phyloP scores from a whole-genome alignment of 768 basidiomycete species.

The Tylopilus plumbeoviolaceoides region DNA sequence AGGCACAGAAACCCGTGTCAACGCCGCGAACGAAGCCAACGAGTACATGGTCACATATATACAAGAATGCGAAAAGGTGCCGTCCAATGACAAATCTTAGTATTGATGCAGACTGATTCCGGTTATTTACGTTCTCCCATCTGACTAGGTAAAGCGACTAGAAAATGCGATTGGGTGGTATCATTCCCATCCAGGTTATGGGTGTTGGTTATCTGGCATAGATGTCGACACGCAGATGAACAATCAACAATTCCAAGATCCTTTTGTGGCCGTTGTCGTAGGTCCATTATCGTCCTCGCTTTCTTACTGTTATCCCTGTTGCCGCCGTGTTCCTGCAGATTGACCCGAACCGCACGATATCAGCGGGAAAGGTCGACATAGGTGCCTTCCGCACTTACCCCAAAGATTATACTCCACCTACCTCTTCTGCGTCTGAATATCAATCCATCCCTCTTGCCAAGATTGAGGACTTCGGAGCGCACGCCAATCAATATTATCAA shows the following conservation, averaged over 20 bases:
- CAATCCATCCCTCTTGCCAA: conserved; percentile 96
- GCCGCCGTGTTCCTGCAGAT: conserved; percentile 47
- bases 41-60: conserved; percentile 99
- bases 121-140: background rate
- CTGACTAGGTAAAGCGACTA: conserved; percentile 65
- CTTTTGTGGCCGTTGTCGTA: conserved; percentile 95
- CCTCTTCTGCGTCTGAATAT: conserved; percentile 71
- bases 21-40: conserved; percentile 91
- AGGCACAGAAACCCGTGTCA: conserved; percentile 97
- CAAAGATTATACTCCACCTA: conserved; percentile 86
- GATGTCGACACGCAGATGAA: conserved; percentile 96
- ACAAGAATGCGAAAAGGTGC: conserved; percentile 72
- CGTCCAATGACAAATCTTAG: conserved; percentile 6
- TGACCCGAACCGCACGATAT: conserved; percentile 97
- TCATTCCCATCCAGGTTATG: conserved; percentile 98
- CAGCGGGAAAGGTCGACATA: conserved; percentile 97
- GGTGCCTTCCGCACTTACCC: conserved; percentile 98
- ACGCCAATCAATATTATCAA: conserved; percentile 93
- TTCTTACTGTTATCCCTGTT: background rate
- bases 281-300: conserved; percentile 25
- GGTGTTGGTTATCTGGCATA: conserved; percentile 98
- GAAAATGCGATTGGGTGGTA: conserved; percentile 97
- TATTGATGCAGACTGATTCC: background rate
- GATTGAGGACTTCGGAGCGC: conserved; percentile 99
- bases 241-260: conserved; percentile 93